Conservation (phyloP, 805 yeast species). For the Lachancea quebecensis region DNA sequence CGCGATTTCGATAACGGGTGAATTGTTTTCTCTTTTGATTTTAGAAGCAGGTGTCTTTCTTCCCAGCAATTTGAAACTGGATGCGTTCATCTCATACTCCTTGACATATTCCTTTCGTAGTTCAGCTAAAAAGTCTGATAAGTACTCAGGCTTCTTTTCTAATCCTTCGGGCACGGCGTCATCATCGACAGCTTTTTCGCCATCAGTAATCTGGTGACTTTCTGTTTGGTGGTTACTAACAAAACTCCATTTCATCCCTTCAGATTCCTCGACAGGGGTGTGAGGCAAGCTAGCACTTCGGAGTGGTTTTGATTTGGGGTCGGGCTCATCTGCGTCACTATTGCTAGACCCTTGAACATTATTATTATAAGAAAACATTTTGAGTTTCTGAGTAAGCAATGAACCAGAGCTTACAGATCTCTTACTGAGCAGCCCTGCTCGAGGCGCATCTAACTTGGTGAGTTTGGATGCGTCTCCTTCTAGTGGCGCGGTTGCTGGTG, state of each 20-base stretch:
- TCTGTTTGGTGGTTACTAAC: background rate
- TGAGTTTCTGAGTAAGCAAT: constrained; percentile 21
- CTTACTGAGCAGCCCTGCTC: background rate
- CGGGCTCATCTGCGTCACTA: constrained; percentile 10
- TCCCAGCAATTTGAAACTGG: constrained; percentile 23
- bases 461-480: background rate
- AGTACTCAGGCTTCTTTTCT: constrained; percentile 11
- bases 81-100: constrained; percentile 18
- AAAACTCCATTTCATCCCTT: background rate
- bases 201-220: background rate
- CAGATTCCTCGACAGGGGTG: constrained; percentile 1
- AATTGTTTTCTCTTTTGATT: constrained; percentile 19
- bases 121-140: constrained; percentile 24
- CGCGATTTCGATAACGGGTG: constrained; percentile 25
- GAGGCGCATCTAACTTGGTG: background rate
- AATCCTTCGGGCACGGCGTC: background rate
- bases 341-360: constrained; percentile 6
- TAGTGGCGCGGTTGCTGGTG: constrained; percentile 12
- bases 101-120: constrained; percentile 22
- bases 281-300: background rate
- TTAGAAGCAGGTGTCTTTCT: constrained; percentile 23
- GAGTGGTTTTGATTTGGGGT: constrained; percentile 5
- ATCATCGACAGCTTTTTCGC: background rate
- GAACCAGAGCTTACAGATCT: constrained; percentile 23
- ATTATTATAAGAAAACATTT: constrained; percentile 11